Base-by-base conservation (phyloP, 73 alveolate genomes). In the Paramecium bursaria region DNA sequence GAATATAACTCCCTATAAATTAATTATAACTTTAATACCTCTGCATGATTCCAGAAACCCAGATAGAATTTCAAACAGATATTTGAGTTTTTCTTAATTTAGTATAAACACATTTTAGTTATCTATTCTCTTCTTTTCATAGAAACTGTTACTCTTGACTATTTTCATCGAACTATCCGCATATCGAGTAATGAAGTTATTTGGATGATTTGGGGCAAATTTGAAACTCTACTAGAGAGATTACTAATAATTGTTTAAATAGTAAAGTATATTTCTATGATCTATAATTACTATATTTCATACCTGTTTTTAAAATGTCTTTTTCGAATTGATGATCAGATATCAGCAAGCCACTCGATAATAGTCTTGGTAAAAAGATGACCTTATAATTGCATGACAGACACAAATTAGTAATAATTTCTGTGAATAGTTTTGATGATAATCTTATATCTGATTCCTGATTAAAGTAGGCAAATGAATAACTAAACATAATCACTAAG, bases 31-130 rank as follows among this genome's bases (percentile, higher is more conserved):
- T 3, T 0, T 57, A 51, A 15, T 57, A 57, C 76, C 33, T 67
- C 82, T 39, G 21, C 82, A 67, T 5, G 82, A 67, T 67, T 67
- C 82, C 19, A 67, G 55, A 42, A 67, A 67, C 17, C 82, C 82
- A 7, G 82, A 67, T 42, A 67, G 21, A 9, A 67, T 67, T 42
- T 67, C 82, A 67, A 35, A 67, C 82, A 67, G 33, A 67, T 67
- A 67, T 67, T 57, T 67, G 33, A 39, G 60, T 39, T 67, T 67
- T 4, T 42, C 55, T 10, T 67, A 25, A 15, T 67, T 67, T 15
- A 67, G 35, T 19, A 19, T 23, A 67, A 2, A 67, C 17, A 17
- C 17, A 23, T 14, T 29, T 7, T 17, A 19, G 15, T 17, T 39
- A n/a, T 57, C 82, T 14, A 21, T 17, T 47, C 30, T 67, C 19